Evolutionary conservation across 1,284 basidiomycete genomes (phyloP).

Genomic region (Cutaneotrichosporon cyanovorans): DNA sequence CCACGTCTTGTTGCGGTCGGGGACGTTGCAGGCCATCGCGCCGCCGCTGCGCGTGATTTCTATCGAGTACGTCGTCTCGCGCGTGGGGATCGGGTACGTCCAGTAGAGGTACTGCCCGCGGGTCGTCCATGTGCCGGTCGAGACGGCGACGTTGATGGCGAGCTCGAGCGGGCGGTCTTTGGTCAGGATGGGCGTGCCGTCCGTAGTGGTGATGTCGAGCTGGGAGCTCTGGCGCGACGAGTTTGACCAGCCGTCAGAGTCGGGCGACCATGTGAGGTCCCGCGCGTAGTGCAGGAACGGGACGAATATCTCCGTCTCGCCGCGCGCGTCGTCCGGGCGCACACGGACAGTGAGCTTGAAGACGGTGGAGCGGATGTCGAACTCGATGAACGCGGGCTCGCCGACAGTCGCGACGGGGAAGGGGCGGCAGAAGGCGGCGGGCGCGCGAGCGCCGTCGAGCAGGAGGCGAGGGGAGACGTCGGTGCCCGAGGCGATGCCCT

Average conservation of each 20-base stretch:
- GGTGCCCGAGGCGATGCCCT: conserved; percentile 28
- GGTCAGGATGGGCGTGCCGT: neutral
- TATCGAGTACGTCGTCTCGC: conserved; percentile 56
- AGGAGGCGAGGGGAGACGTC: conserved; percentile 57
- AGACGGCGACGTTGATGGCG: conserved; percentile 51
- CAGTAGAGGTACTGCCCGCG: conserved; percentile 66
- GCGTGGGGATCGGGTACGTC: conserved; percentile 67
- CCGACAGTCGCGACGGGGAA: conserved; percentile 72
- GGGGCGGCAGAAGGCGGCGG: conserved; percentile 72
- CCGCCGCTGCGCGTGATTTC: conserved; percentile 60
- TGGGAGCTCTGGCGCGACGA: neutral
- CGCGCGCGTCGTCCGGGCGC: conserved; percentile 46
- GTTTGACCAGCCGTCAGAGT: neutral
- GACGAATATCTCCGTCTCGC: conserved; percentile 73
- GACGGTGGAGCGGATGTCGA: conserved; percentile 63
- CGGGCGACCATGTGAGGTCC: conserved; percentile 32
- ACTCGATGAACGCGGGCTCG: conserved; percentile 57
- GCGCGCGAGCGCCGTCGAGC: conserved; percentile 71
- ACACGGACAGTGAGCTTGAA: conserved; percentile 64
- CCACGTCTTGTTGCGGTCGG: conserved; percentile 2
- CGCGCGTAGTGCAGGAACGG: conserved; percentile 82
- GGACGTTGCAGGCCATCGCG: conserved; percentile 22
- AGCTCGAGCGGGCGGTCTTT: conserved; percentile 20
- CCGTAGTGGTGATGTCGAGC: too few species aligned
- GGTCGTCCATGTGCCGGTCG: conserved; percentile 61